Evolutionary conservation across 2,329 filamentous ascomycete genomes (phyloP).

Genomic region (Fusarium newnesense): DNA sequence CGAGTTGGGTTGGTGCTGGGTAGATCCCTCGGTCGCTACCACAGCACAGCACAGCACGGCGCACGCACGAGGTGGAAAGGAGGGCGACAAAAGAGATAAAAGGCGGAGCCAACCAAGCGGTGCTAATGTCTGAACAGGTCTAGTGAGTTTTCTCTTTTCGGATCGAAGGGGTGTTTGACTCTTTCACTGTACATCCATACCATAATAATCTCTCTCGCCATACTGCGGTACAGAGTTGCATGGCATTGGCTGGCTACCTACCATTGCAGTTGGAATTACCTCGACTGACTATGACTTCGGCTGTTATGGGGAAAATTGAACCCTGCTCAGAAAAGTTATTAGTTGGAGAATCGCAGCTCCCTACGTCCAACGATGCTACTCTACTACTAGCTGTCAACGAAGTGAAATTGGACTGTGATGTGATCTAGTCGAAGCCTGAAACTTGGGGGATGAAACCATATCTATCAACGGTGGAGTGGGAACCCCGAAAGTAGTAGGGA

Average conservation of each 20-base stretch:
- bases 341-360: slow-evolving; percentile 2
- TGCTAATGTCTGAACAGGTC: slow-evolving; percentile 28
- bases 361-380: slow-evolving; percentile 11
- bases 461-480: slow-evolving; percentile 16
- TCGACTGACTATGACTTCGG: neutral
- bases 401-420: slow-evolving; percentile 8
- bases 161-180: slow-evolving; percentile 6
- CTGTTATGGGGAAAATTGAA: neutral
- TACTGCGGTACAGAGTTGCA: neutral
- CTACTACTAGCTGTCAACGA: neutral
- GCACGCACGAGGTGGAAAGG: slow-evolving; percentile 22
- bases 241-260: neutral
- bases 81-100: slow-evolving; percentile 39
- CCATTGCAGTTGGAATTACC: neutral
- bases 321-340: slow-evolving; percentile 3
- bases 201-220: neutral
- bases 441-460: slow-evolving; percentile 26
- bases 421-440: slow-evolving; percentile 26
- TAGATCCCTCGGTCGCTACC: slow-evolving; percentile 32
- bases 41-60: neutral
- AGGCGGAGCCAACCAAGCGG: slow-evolving; percentile 31
- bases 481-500: slow-evolving; percentile 21
- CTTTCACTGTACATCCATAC: neutral
- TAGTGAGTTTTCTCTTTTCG: slow-evolving; percentile 29
- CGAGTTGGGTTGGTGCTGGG: slow-evolving; percentile 23